phyloP scores from a whole-genome alignment of 73 alveolate genomes.

The Paramecium biaurelia region DNA sequence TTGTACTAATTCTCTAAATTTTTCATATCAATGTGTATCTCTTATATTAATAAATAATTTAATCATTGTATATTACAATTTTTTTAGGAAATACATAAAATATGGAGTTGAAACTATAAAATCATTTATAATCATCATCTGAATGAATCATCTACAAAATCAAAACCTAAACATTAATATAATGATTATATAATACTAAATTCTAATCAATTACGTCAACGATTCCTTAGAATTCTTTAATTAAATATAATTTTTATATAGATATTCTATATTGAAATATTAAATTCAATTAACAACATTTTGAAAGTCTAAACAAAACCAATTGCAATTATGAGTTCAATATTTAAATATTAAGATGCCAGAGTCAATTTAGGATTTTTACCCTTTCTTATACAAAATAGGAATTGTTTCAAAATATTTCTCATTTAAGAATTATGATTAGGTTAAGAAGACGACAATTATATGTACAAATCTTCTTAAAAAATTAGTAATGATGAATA shows the following conservation, averaged over 20 bases:
- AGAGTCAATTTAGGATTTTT: no score
- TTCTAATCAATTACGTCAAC: neutral
- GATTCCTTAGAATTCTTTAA: neutral
- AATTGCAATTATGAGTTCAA: neutral
- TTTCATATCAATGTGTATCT: neutral
- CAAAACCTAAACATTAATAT: no score
- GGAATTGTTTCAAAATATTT: neutral
- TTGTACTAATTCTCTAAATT: neutral
- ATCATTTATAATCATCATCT: no score
- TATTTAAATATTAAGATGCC: no score
- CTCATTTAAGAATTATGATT: no score
- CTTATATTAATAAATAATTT: neutral
- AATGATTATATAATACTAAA: no score
- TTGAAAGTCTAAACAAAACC: neutral
- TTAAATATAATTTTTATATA: neutral
- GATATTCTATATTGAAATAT: neutral
- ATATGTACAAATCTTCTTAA: no score
- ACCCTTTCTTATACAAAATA: no score
- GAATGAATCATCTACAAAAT: neutral
- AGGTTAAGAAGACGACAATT: no score
- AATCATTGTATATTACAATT: neutral
- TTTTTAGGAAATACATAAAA: neutral
- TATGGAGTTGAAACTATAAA: neutral
- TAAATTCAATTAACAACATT: neutral
- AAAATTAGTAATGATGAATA: no score